Evolutionary conservation across 306 rosid genomes (phyloP).

Genomic region (Cucumis sativus): DNA sequence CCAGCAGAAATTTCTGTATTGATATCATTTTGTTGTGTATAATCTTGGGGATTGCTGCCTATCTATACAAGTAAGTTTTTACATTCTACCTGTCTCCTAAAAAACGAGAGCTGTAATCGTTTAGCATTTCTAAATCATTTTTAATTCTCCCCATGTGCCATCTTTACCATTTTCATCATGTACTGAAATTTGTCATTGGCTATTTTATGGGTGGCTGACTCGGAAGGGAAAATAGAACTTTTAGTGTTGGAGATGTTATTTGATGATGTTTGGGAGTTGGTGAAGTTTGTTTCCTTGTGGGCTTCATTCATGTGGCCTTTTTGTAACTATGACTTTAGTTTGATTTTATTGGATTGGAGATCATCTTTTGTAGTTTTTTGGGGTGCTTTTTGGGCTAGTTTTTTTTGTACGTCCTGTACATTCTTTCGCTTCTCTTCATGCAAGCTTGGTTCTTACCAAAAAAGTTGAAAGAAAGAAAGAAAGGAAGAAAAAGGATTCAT

Average conservation of each 20-base stretch:
- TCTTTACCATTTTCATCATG: neutral
- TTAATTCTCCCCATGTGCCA: neutral
- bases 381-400: neutral
- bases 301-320: neutral
- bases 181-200: neutral
- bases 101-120: neutral
- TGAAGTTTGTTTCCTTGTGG: neutral
- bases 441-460: neutral
- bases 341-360: too few relatives aligned
- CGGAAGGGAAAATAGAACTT: too few relatives aligned
- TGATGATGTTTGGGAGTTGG: neutral
- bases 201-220: neutral
- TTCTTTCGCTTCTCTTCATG: neutral
- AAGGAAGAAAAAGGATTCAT: neutral
- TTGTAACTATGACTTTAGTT: neutral
- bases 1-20: conserved; percentile 94
- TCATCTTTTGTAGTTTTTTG: neutral
- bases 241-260: neutral
- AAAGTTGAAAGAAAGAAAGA: too few relatives aligned
- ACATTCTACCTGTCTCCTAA: neutral
- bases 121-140: neutral
- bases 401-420: neutral
- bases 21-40: conserved; percentile 82
- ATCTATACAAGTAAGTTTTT: conserved; percentile 79
- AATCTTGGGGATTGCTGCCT: conserved; percentile 96